These are phyloP conservation scores for Canariomyces notabilis DNA, from an alignment of 2,329 filamentous ascomycete species.

Conservation along the genomic window DNA sequence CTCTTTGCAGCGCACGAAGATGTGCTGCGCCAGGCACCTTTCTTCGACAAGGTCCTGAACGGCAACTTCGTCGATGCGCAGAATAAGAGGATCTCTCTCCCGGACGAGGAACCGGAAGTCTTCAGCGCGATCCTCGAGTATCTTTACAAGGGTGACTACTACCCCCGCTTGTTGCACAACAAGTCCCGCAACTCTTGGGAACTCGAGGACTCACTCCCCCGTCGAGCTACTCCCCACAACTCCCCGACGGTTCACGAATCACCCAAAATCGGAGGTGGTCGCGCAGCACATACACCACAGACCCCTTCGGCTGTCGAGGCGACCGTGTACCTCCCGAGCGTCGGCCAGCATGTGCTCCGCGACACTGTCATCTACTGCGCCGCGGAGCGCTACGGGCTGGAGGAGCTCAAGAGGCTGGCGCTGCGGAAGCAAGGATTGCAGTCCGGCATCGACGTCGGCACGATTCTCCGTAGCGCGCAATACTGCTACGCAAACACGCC, in stretches of 20 bases:
- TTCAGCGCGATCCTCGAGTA: slow-evolving; percentile 94
- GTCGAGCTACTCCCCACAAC: slow-evolving; percentile 39
- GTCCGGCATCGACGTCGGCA: slow-evolving; percentile 84
- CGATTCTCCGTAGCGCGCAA: slow-evolving; percentile 85
- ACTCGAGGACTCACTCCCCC: slow-evolving; percentile 64
- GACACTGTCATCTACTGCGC: slow-evolving; percentile 95
- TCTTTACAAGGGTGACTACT: slow-evolving; percentile 96
- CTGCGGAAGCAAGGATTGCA: slow-evolving; percentile 93
- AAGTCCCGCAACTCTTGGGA: slow-evolving; percentile 83
- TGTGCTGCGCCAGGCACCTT: slow-evolving; percentile 78
- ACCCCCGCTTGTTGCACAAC: slow-evolving; percentile 81
- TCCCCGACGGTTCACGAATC: slow-evolving; percentile 48
- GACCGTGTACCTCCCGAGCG: slow-evolving; percentile 71
- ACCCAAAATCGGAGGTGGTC: slow-evolving; percentile 36
- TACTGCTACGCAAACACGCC: slow-evolving; percentile 96
- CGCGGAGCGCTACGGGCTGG: slow-evolving; percentile 83
- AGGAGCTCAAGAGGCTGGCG: slow-evolving; percentile 85
- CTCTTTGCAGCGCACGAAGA: slow-evolving; percentile 95
- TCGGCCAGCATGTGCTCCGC: slow-evolving; percentile 72
- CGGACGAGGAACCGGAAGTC: slow-evolving; percentile 79
- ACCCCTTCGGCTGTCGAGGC: slow-evolving; percentile 63
- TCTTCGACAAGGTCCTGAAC: slow-evolving; percentile 69
- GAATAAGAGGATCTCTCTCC: slow-evolving; percentile 72
- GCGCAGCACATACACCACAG: slow-evolving; percentile 45
- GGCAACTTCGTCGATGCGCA: slow-evolving; percentile 67